Percentiles rank a stretch among this genome's conserved stretches.
These are phyloP conservation scores for Kodamaea anthophila DNA, from an alignment of 1,139 yeast genomes.

Conservation along the genomic window DNA sequence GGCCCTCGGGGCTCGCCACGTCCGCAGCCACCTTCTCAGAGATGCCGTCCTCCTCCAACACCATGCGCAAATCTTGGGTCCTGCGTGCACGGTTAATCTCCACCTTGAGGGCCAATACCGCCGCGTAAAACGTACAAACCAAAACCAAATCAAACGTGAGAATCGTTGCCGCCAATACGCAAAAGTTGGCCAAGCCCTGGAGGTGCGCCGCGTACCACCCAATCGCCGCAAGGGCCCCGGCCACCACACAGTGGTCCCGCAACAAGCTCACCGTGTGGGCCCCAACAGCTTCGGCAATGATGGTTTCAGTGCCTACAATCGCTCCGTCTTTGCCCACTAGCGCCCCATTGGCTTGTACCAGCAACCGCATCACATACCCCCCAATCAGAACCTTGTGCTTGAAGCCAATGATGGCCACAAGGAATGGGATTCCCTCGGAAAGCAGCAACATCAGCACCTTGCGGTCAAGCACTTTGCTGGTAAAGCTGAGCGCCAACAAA, in stretches of 20 bases:
- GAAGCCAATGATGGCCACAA: slow-evolving; percentile 90
- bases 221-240: slow-evolving; percentile 64
- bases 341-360: slow-evolving; percentile 19
- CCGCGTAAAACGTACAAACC: slow-evolving; percentile 78
- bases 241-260: slow-evolving; percentile 75
- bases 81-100: slow-evolving; percentile 88
- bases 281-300: slow-evolving; percentile 55
- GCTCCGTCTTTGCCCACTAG: too few species aligned
- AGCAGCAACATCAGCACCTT: slow-evolving; percentile 69
- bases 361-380: slow-evolving; percentile 6
- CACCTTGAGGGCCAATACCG: slow-evolving; percentile 80
- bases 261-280: slow-evolving; percentile 65
- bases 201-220: slow-evolving; percentile 65
- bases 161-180: slow-evolving; percentile 70
- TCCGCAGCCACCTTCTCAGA: slow-evolving; percentile 62
- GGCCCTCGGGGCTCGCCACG: slow-evolving; percentile 19
- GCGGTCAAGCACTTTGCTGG: slow-evolving; percentile 48
- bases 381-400: slow-evolving; percentile 81
- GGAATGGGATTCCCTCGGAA: slow-evolving; percentile 89
- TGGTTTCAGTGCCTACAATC: too few species aligned
- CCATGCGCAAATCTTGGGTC: slow-evolving; percentile 72
- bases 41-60: slow-evolving; percentile 91
- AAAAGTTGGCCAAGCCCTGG: slow-evolving; percentile 77
- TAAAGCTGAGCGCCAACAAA: slow-evolving; percentile 69
- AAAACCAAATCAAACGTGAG: slow-evolving; percentile 67